Evolutionary conservation across 768 basidiomycete species (phyloP).

Genomic region (Collybiopsis confluens): DNA sequence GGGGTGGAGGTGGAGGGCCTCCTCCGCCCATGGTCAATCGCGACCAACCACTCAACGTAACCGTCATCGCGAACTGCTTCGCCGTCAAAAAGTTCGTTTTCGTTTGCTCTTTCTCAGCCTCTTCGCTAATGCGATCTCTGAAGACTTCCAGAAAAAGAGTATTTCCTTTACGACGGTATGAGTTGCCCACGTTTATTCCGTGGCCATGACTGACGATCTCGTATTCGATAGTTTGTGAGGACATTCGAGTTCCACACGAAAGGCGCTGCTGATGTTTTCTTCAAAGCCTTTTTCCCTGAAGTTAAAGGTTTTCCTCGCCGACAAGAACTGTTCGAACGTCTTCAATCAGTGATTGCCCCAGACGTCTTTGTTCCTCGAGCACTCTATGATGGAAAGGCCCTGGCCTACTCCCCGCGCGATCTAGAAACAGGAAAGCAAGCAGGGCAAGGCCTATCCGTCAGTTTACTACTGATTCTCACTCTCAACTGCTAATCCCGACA

Average conservation of each 20-base stretch:
- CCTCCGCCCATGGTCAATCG: background rate
- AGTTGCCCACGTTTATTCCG: background rate
- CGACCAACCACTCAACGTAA: slow-evolving; percentile 9
- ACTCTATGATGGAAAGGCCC: slow-evolving; percentile 42
- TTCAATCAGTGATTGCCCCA: slow-evolving; percentile 34
- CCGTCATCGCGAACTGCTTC: slow-evolving; percentile 26
- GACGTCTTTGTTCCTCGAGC: slow-evolving; percentile 34
- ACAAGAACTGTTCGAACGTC: slow-evolving; percentile 28
- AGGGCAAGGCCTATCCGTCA: slow-evolving; percentile 21
- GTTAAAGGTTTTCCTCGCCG: slow-evolving; percentile 19
- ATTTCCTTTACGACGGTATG: slow-evolving; percentile 27
- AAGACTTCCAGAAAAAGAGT: slow-evolving; percentile 24
- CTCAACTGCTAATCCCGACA: background rate
- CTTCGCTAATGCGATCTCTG: background rate
- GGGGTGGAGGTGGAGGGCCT: background rate
- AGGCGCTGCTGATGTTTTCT: too few relatives aligned
- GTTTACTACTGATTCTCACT: slow-evolving; percentile 16
- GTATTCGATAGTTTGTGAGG: background rate
- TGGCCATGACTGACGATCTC: too few relatives aligned
- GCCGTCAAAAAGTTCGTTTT: slow-evolving; percentile 17
- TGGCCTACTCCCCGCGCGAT: slow-evolving; percentile 32
- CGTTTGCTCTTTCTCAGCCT: background rate
- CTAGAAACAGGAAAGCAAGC: slow-evolving; percentile 19
- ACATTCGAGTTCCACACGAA: too few relatives aligned
- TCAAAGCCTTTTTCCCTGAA: slow-evolving; percentile 19